A percentile compares a stretch with the other conserved stretches of the same genome.
Conservation (phyloP, 805 yeast species). For the Candida nonsorbophila region DNA sequence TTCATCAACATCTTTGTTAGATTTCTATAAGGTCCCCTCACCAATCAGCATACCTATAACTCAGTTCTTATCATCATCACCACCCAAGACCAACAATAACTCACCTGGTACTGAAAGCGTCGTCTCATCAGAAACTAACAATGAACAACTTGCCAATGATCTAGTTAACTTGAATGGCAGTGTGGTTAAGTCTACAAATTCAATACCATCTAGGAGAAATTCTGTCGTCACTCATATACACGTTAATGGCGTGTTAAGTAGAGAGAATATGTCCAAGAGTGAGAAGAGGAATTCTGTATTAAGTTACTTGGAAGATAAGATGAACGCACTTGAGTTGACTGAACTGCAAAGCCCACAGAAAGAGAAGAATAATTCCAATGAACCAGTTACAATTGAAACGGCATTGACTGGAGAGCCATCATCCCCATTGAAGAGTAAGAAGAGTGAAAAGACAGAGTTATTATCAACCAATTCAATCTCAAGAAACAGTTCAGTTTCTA, state of each 20-base stretch:
- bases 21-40: slow-evolving; percentile 25
- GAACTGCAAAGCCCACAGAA: too few species aligned
- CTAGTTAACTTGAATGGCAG: too few species aligned
- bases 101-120: too few species aligned
- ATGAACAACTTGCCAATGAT: too few species aligned
- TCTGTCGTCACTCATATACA: slow-evolving; percentile 39
- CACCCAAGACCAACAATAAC: too few species aligned
- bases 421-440: too few species aligned
- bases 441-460: too few species aligned
- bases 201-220: slow-evolving; percentile 22
- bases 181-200: slow-evolving; percentile 5
- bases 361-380: slow-evolving; percentile 19
- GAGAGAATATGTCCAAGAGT: slow-evolving; percentile 14
- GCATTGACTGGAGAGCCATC: too few species aligned
- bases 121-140: too few species aligned
- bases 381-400: slow-evolving; percentile 27
- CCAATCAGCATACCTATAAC: slow-evolving; percentile 21
- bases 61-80: slow-evolving; percentile 8
- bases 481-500: too few species aligned
- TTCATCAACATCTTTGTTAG: slow-evolving; percentile 29
- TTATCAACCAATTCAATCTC: too few species aligned
- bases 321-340: slow-evolving; percentile 34
- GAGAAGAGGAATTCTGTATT: slow-evolving; percentile 34
- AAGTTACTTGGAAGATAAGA: slow-evolving; percentile 40
- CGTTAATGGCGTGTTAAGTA: slow-evolving; percentile 38